Evolutionary conservation across 768 basidiomycete species (phyloP), one percentile per base, ranked within the genome.

Genomic region (Neoboletus magnificus): DNA sequence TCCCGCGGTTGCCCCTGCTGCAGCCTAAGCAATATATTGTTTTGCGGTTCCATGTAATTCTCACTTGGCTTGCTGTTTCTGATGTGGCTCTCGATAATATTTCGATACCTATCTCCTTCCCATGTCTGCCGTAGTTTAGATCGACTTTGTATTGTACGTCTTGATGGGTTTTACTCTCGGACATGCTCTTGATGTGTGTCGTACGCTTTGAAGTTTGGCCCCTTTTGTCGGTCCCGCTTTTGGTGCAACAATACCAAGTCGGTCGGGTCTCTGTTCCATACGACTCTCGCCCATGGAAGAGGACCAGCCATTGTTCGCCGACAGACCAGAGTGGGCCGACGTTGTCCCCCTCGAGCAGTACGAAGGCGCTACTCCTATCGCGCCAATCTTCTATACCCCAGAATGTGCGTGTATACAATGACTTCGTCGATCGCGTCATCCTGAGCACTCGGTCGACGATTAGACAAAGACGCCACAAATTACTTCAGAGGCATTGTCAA

Each of bases 401-500:
- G 87, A 93, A 77, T 99, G 96, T 95, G 53, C 66, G 91, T 79
- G 41, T 36, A 44, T 58, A 30, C 47, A 36, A 27, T 47, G 30
- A 51, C 47, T 10, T 33, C 41, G 50, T 39, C 25, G 49, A 51
- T 57, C 42, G 2, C 20, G 20, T 36, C 50, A 49, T 52, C 56
- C 46, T 49, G 55, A 59, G 48, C 40, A 16, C 46, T n/a, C 13
- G 27, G 54, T 43, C 48, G 22, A 55, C 43, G 41, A 54, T 56
- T 61, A 98, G 95, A 98, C 74, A 89, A 86, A 60, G 93, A 96
- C 73, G 93, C 91, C 1, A 94, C 94, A 53, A 83, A 90, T 64
- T 94, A 94, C 72, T 94, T 98, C 67, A 86, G 96, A 49, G 93
- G 85, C 0, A 79, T 98, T 56, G 82, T 91, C 41, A 84, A 85